phyloP scores from a whole-genome alignment of 495 filamentous ascomycete genomes.

The Penicillium paradoxum region DNA sequence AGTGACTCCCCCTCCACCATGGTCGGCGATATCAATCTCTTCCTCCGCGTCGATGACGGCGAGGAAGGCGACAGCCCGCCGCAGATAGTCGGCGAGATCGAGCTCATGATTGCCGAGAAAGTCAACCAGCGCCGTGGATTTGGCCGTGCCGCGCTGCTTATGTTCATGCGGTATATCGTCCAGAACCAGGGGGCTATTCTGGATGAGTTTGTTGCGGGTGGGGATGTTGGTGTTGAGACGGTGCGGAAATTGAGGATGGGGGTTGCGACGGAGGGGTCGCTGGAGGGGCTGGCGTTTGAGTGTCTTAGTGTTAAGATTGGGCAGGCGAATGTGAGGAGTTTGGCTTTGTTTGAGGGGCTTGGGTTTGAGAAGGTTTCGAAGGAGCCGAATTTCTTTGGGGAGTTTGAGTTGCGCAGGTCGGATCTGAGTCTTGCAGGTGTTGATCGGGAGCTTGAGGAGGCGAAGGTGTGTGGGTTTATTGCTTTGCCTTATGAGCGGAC shows the following conservation, averaged over 20 bases:
- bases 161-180: slow-evolving; percentile 64
- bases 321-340: slow-evolving; percentile 48
- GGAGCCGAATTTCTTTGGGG: slow-evolving; percentile 61
- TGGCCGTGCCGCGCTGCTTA: slow-evolving; percentile 58
- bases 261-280: slow-evolving; percentile 7
- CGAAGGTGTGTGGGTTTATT: slow-evolving; percentile 36
- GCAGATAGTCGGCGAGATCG: slow-evolving; percentile 64
- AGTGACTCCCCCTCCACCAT: slow-evolving; percentile 55
- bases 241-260: slow-evolving; percentile 15
- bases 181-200: slow-evolving; percentile 47
- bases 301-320: slow-evolving; percentile 60
- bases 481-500: slow-evolving; percentile 35
- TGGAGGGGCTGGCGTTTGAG: slow-evolving; percentile 15
- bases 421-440: slow-evolving; percentile 26
- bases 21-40: slow-evolving; percentile 86
- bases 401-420: slow-evolving; percentile 51
- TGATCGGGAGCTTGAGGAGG: slow-evolving; percentile 20
- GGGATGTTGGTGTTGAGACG: slow-evolving; percentile 14
- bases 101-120: slow-evolving; percentile 78
- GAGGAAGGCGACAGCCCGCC: slow-evolving; percentile 37
- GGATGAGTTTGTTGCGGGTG: slow-evolving; percentile 48
- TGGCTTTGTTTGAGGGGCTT: slow-evolving; percentile 55
- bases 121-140: slow-evolving; percentile 56
- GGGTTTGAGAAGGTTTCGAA: slow-evolving; percentile 48
- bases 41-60: slow-evolving; percentile 55